These are phyloP conservation scores for Fraxinus anomala DNA, from an alignment of 257 asterid species.

Conservation along the genomic window DNA sequence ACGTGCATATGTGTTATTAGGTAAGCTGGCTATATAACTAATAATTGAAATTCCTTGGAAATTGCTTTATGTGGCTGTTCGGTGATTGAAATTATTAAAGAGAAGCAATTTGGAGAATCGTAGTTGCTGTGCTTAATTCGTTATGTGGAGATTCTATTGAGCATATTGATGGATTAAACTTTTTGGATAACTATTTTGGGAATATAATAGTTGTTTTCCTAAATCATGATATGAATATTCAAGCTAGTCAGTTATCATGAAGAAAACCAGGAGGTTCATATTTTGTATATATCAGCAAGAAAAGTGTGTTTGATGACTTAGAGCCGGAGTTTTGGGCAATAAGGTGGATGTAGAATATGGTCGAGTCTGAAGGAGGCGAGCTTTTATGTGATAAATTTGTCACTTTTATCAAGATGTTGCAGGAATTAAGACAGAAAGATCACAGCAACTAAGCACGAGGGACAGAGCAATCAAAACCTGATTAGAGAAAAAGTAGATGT, in stretches of 20 bases:
- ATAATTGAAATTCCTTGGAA: neutral
- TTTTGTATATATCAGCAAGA: conserved; percentile 4
- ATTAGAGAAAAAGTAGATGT: neutral
- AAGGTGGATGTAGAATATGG: neutral
- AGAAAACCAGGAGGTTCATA: conserved; percentile 23
- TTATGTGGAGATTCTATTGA: conserved; percentile 9
- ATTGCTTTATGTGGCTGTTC: neutral
- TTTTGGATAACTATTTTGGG: neutral
- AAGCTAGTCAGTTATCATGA: neutral
- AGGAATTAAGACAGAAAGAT: conserved; percentile 8
- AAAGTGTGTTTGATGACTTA: conserved; percentile 12
- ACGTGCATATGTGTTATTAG: neutral
- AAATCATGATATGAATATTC: conserved; percentile 4
- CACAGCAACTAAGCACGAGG: neutral
- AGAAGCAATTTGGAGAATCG: conserved; percentile 1
- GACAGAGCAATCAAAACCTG: conserved; percentile 4
- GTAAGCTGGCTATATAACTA: neutral
- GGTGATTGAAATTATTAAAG: neutral
- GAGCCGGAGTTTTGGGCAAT: neutral
- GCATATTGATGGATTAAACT: conserved; percentile 12
- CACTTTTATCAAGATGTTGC: neutral
- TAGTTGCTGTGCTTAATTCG: conserved; percentile 12
- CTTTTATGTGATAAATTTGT: neutral
- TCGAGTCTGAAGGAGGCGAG: conserved; percentile 1
- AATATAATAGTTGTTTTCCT: conserved; percentile 9